phyloP scores from a whole-genome alignment of 805 yeast species.

The Hanseniaspora lachancei region DNA sequence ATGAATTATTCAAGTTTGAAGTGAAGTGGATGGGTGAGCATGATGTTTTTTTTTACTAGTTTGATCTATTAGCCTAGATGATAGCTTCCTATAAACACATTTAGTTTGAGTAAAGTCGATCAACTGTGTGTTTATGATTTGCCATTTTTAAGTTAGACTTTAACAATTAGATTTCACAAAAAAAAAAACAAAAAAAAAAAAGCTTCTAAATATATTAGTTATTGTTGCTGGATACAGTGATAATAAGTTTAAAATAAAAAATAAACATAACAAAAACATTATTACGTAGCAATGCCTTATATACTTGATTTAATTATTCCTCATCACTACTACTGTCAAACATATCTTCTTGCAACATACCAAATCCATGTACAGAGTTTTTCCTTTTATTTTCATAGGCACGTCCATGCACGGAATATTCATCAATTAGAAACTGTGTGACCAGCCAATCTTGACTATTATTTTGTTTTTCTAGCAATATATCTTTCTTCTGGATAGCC shows the following conservation, averaged over 20 bases:
- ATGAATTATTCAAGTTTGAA: too few species aligned
- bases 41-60: background rate
- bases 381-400: background rate
- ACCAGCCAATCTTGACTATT: background rate
- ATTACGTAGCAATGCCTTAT: background rate
- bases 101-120: background rate
- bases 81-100: too few species aligned
- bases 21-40: background rate
- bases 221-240: background rate
- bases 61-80: background rate
- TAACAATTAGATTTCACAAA: background rate
- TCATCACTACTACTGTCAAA: constrained; percentile 14
- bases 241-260: constrained; percentile 17
- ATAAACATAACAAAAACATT: background rate
- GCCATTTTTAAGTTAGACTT: too few species aligned
- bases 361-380: background rate
- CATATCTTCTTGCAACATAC: constrained; percentile 10
- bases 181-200: too few species aligned
- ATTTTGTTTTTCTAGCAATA: background rate
- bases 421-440: constrained; percentile 7
- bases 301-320: background rate
- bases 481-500: background rate
- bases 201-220: too few species aligned
- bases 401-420: constrained; percentile 11
- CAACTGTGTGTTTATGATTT: too few species aligned